These are phyloP conservation scores for Hondaea fermentalgiana DNA, from an alignment of 108 stramenopile genomes.

Conservation along the genomic window DNA sequence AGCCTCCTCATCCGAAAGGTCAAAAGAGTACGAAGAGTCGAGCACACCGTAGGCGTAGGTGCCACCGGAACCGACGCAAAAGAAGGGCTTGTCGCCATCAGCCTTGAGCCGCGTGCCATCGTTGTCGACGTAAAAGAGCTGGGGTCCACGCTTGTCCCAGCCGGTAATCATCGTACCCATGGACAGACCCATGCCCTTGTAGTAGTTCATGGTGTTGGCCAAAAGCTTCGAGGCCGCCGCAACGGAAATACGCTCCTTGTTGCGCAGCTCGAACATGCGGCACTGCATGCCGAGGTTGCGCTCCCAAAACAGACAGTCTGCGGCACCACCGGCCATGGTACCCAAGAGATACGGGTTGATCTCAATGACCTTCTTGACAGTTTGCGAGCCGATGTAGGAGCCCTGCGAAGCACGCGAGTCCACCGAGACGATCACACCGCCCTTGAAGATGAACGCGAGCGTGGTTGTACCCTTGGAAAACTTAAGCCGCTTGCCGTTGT, in stretches of 20 bases:
- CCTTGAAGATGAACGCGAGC: conserved; percentile 95
- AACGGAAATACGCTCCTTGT: conserved; percentile 42
- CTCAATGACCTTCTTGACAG: conserved; percentile 48
- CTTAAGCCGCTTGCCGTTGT: conserved; percentile 42
- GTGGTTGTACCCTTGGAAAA: conserved; percentile 95
- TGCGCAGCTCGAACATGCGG: conserved; percentile 34
- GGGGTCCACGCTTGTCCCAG: conserved; percentile 43
- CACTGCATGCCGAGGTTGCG: conserved; percentile 93
- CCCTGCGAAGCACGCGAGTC: conserved; percentile 98
- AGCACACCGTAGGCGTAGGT: conserved; percentile 99
- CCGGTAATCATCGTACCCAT: conserved; percentile 77
- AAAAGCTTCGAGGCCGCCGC: conserved; percentile 93
- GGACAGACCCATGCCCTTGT: conserved; percentile 93
- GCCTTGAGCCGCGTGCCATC: conserved; percentile 95
- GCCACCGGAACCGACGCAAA: conserved; percentile 95
- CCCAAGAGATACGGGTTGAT: conserved; percentile 77
- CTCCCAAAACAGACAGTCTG: conserved; percentile 99
- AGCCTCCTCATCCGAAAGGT: conserved; percentile 95
- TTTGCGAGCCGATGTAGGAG: conserved; percentile 86
- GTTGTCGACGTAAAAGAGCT: conserved; percentile 98
- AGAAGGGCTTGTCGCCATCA: conserved; percentile 54
- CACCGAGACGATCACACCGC: conserved; percentile 84
- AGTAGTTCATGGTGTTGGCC: conserved; percentile 88
- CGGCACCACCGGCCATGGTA: conserved; percentile 97
- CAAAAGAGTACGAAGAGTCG: conserved; percentile 80